Evolutionary conservation across 139 green algal species (phyloP).

Genomic region (Nannochloris sp.): DNA sequence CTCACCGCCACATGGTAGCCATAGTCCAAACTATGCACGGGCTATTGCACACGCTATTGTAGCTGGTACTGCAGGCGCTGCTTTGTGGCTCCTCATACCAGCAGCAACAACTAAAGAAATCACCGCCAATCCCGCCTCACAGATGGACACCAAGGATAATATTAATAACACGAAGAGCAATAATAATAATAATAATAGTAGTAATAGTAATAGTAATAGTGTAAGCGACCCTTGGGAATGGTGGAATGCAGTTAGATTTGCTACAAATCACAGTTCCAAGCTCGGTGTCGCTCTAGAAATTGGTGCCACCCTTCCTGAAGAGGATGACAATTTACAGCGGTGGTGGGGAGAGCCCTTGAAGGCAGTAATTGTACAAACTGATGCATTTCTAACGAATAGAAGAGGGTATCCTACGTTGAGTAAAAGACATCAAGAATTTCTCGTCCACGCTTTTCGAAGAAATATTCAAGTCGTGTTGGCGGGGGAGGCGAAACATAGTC

Average conservation of each 20-base stretch:
- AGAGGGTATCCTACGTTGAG: conserved; percentile 76
- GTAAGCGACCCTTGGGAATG: conserved; percentile 46
- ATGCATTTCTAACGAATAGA: conserved; percentile 53
- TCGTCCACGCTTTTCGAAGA: conserved; percentile 19
- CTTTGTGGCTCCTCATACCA: conserved; percentile 82
- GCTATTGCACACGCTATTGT: conserved; percentile 51
- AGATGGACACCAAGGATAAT: no score
- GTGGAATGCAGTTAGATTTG: conserved; percentile 71
- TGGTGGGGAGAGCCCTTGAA: conserved; percentile 87
- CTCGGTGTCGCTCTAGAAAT: conserved; percentile 69
- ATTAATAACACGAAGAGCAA: no score
- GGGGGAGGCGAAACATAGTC: background rate
- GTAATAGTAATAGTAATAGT: background rate
- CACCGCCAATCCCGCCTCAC: background rate
- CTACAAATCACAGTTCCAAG: conserved; percentile 62
- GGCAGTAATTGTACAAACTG: conserved; percentile 68
- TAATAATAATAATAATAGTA: conserved; percentile 11
- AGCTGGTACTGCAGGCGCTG: conserved; percentile 52
- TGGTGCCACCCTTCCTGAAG: conserved; percentile 23
- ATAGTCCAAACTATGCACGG: conserved; percentile 62
- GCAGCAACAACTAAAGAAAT: background rate
- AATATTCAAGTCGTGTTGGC: conserved; percentile 16
- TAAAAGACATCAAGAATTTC: conserved; percentile 70
- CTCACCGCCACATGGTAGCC: conserved; percentile 19
- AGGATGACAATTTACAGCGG: conserved; percentile 28